A percentile compares a stretch with the other conserved stretches of the same genome.
These are phyloP conservation scores for Blastocrithidia nonstop DNA, from an alignment of 208 protist species.

Conservation along the genomic window DNA sequence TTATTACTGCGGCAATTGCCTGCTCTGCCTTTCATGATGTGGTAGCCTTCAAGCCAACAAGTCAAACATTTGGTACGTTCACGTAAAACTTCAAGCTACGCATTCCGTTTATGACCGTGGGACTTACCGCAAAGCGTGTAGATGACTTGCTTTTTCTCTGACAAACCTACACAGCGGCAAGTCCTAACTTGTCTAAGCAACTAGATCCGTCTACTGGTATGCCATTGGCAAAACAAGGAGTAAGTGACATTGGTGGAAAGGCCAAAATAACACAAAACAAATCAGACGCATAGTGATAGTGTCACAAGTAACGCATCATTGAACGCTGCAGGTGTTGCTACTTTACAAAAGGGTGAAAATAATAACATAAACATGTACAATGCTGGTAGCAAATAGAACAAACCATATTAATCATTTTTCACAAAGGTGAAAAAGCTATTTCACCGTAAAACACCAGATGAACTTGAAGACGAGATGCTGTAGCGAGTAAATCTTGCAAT, in stretches of 20 bases:
- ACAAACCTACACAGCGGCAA: constrained; percentile 66
- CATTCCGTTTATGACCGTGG: constrained; percentile 63
- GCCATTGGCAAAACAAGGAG: neutral
- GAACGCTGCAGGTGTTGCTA: neutral
- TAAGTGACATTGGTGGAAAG: neutral
- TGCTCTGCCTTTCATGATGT: no score
- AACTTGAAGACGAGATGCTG: no score
- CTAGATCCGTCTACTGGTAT: neutral
- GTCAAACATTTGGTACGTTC: constrained; percentile 74
- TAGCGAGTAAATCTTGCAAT: no score
- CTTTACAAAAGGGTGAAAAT: no score
- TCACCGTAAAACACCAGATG: no score
- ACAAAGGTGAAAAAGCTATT: no score
- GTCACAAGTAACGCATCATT: neutral
- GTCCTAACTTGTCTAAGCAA: neutral
- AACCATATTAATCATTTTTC: no score
- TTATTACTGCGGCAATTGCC: no score
- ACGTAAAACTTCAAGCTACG: constrained; percentile 40
- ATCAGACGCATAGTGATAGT: neutral
- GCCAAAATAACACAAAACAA: neutral
- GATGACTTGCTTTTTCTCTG: constrained; percentile 78
- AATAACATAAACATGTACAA: no score
- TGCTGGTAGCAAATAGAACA: no score
- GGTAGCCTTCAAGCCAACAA: constrained; percentile 76
- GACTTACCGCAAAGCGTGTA: constrained; percentile 46